Conservation (phyloP, 257 asterid species). For the Solanum raphanifolium region DNA sequence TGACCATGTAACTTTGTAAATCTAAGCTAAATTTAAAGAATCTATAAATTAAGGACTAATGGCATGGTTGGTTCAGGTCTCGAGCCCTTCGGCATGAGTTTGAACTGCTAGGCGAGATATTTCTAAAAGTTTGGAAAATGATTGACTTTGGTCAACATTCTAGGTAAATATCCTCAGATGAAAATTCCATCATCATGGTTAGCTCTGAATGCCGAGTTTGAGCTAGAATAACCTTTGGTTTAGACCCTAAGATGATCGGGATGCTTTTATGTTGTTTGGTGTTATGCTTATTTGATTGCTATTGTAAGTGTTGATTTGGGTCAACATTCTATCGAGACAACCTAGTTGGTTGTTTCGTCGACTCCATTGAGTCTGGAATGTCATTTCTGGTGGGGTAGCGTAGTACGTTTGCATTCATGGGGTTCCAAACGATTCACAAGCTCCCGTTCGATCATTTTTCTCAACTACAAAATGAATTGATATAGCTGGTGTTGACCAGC, state of each 20-base stretch:
- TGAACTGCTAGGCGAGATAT: neutral
- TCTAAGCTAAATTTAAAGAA: neutral
- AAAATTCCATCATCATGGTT: neutral
- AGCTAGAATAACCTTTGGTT: neutral
- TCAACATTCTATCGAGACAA: neutral
- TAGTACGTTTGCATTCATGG: neutral
- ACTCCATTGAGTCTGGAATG: neutral
- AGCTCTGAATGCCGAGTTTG: neutral
- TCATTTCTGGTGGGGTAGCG: neutral
- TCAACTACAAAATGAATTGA: neutral
- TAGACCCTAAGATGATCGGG: neutral
- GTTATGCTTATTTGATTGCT: neutral
- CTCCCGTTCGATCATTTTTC: neutral
- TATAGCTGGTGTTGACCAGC: neutral
- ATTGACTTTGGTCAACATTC: neutral
- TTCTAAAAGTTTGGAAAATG: neutral
- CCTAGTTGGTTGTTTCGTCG: neutral
- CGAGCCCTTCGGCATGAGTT: neutral
- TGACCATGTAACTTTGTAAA: neutral
- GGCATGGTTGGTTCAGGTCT: neutral
- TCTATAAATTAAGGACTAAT: neutral
- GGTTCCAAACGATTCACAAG: neutral
- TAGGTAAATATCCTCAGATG: neutral
- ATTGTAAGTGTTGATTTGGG: neutral
- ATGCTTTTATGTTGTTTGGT: neutral